These are phyloP conservation scores for Raffaelea arxii DNA, from an alignment of 2,329 filamentous ascomycete genomes.

Conservation along the genomic window DNA sequence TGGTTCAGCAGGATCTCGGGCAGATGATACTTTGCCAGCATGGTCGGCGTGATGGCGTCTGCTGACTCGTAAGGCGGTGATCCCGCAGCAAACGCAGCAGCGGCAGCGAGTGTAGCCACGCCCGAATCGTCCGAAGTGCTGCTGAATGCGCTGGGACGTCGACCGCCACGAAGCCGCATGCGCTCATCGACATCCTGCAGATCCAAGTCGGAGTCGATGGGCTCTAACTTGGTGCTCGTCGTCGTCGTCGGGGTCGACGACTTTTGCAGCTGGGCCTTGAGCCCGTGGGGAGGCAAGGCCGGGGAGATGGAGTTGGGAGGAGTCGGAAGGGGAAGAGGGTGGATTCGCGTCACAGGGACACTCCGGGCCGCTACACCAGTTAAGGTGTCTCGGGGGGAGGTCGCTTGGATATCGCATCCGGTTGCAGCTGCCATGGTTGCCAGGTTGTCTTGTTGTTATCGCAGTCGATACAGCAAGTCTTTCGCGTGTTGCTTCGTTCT, in stretches of 20 bases:
- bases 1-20: slow-evolving; percentile 84
- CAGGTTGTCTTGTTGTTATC: slow-evolving; percentile 31
- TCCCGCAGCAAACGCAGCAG: slow-evolving; percentile 18
- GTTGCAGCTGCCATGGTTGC: slow-evolving; percentile 52
- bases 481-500: no score
- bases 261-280: slow-evolving; percentile 57
- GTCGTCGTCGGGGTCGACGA: no score
- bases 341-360: slow-evolving; percentile 51
- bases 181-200: slow-evolving; percentile 57
- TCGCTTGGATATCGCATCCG: slow-evolving; percentile 58
- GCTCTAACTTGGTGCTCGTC: slow-evolving; percentile 45
- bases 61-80: slow-evolving; percentile 56
- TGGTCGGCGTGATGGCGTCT: slow-evolving; percentile 71
- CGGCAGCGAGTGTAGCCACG: slow-evolving; percentile 5
- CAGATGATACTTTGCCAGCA: slow-evolving; percentile 84
- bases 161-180: slow-evolving; percentile 13
- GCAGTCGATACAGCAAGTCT: no score
- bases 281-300: slow-evolving; percentile 69
- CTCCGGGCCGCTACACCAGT: slow-evolving; percentile 61
- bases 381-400: slow-evolving; percentile 59
- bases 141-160: slow-evolving; percentile 16
- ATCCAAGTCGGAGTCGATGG: slow-evolving; percentile 80
- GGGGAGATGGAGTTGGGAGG: slow-evolving; percentile 95
- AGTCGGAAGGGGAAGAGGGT: slow-evolving; percentile 72
- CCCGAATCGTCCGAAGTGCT: neutral